Evolutionary conservation across 73 alveolate genomes (phyloP), one percentile per base, ranked within the genome.

Genomic region (Paramecium sonneborni): DNA sequence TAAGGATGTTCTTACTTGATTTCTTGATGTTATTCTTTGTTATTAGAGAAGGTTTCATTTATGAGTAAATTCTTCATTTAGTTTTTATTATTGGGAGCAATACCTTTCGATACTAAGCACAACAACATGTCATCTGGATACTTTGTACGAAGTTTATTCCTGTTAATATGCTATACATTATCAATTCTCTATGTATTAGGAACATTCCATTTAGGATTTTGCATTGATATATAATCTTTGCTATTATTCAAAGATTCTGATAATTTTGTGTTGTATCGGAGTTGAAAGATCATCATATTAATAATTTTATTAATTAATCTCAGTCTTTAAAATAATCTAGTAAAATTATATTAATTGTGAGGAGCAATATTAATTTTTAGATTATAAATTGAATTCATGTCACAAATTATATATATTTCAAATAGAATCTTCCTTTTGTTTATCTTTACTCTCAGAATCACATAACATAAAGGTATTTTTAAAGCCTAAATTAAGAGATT

Each of bases 191-290:
- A 24, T 24, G 39, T 10, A 62, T 62, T 62, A 6, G 84, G 84
- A 26, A 62, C 46, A 62, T 6, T n/a, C 84, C 20, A 62, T 62
- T 62, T 62, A 30, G 84, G 39, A 62, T 62, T 24, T 62, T 62
- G 24, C 52, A 62, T 62, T 9, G 43, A 62, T 23, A 23, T 8
- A 32, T 62, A 62, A 62, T 62, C 84, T 62, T 62, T 62, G 44
- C 84, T 62, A 26, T 30, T 62, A 32, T 62, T 62, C 39, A 62
- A 32, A 30, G 84, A 62, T 62, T 62, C 84, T 12, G 84, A 62
- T 26, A 62, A 62, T 62, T 62, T 62, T 30, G 84, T 62, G 11
- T 62, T 62, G 84, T 62, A 62, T 30, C 84, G 84, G 46, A 62
- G 84, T 62, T 26, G 11, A 44, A 62, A 62, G 84, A 62, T 62